These are phyloP conservation scores for Glycine latifolia DNA, from an alignment of 306 rosid species.

Conservation along the genomic window DNA sequence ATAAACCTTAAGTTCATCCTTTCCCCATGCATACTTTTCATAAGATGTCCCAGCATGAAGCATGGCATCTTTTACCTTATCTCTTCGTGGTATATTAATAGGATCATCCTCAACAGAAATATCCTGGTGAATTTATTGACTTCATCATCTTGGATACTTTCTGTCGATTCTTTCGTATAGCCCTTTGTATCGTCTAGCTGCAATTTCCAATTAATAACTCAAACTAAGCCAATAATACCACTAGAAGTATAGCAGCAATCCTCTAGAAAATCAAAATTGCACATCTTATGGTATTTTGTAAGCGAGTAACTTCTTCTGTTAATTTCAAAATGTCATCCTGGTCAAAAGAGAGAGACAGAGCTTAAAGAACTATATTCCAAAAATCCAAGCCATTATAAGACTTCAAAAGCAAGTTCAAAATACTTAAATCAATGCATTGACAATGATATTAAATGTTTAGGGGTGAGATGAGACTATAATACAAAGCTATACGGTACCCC, in stretches of 20 bases:
- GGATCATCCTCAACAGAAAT: conserved; percentile 53
- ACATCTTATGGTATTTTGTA: conserved; percentile 54
- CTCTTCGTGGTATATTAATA: conserved; percentile 51
- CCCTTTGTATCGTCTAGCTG: conserved; percentile 52
- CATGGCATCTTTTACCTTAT: conserved; percentile 66
- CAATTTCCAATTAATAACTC: conserved; percentile 45
- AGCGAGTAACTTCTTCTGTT: conserved; percentile 48
- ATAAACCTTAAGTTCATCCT: conserved; percentile 72
- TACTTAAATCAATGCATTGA: not conserved
- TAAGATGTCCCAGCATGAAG: conserved; percentile 74
- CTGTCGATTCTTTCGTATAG: conserved; percentile 25
- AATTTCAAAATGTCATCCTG: conserved; percentile 59
- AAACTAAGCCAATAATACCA: conserved; percentile 31
- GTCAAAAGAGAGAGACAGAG: not conserved
- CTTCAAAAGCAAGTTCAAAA: conserved; percentile 16
- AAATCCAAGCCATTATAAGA: not conserved
- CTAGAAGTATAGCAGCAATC: not conserved
- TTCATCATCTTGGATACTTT: conserved; percentile 32
- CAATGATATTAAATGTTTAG: not conserved
- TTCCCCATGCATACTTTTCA: conserved; percentile 79
- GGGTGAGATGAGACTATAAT: not conserved
- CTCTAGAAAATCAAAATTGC: not conserved
- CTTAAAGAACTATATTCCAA: conserved; percentile 14
- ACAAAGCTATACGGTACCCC: too few relatives aligned
- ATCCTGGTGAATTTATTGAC: conserved; percentile 11